Conservation (phyloP, 2,329 filamentous ascomycete species). For the Ceratocystiopsis sp. region DNA sequence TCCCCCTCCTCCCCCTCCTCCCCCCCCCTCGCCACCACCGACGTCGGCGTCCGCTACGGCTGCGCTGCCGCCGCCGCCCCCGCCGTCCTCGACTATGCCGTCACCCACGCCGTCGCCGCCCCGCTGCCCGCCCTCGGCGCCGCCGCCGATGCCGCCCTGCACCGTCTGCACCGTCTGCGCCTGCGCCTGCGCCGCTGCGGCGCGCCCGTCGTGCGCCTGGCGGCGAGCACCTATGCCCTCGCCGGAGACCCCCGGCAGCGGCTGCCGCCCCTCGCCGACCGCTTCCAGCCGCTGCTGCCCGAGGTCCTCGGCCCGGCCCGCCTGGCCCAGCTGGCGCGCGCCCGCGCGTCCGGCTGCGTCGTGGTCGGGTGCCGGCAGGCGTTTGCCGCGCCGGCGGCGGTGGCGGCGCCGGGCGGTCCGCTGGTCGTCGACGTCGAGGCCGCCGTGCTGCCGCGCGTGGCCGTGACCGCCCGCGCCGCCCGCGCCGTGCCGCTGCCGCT, state of each 20-base stretch:
- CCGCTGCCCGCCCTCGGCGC: constrained; percentile 17
- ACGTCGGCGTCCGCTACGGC: constrained; percentile 20
- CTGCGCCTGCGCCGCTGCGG: constrained; percentile 4
- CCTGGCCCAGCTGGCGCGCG: constrained; percentile 20
- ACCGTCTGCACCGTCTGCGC: constrained; percentile 5
- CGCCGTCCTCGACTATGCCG: constrained; percentile 20
- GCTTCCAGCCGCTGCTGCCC: constrained; percentile 23
- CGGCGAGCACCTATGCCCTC: constrained; percentile 23
- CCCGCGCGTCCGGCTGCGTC: constrained; percentile 21
- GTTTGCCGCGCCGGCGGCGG: constrained; percentile 13
- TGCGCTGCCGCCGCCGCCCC: constrained; percentile 10
- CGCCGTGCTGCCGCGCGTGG: constrained; percentile 21
- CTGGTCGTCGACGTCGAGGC: constrained; percentile 16
- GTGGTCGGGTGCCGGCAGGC: constrained; percentile 23
- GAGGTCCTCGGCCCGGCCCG: constrained; percentile 19
- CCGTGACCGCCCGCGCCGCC: constrained; percentile 19
- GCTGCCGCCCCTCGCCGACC: constrained; percentile 16
- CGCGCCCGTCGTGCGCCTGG: constrained; percentile 21
- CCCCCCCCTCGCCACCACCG: constrained; percentile 13
- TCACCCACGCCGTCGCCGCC: constrained; percentile 22
- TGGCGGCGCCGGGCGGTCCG: no score
- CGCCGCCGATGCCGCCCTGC: constrained; percentile 6
- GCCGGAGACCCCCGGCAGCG: constrained; percentile 1
- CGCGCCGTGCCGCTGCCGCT: constrained; percentile 1
- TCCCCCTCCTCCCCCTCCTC: no score